Base-by-base conservation (phyloP, 768 basidiomycete species). In the Royoungia palumana region DNA sequence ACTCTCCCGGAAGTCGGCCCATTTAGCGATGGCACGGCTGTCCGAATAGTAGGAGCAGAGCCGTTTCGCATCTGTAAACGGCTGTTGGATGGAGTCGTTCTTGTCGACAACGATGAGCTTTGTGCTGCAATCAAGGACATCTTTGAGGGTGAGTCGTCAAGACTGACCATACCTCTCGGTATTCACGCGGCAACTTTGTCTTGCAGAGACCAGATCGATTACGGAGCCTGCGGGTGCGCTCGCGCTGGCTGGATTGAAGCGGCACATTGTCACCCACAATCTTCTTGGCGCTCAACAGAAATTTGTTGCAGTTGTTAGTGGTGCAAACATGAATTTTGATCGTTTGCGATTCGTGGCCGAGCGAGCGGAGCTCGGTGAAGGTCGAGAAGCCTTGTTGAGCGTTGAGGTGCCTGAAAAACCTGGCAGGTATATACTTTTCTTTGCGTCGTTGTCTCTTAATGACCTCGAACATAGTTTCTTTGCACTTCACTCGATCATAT, bases 301-400 rank as follows among this genome's bases (percentile, higher is more conserved):
- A 49, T 96, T 94, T 55, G 94, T 97, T 25, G 94, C 82, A 6
- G 83, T 97, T 44, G 73, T 98, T 54, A 94, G 91, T 60, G 96
- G 96, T 19, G 96, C 95, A 16, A 98, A 99, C 71, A 96, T 99
- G 91, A 98, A 99, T 72, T 99, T 99, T 69, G 90, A 93, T 62
- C 82, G 95, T 36, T 70, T 99, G 39, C 82, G 96, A 10, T 99
- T 98, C 64, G 94, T 99, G n/a, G 89, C 96, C 17, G 96, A 99
- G 66, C 93, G 96, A 48, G 96, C 96, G 4, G 94, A 97, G 67
- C 76, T 98, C 17, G 96, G 96, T 54, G 96, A 99, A 69, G 87
- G 95, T 11, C 79, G 88, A 44, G 96, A 99, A 70, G 96, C 89
- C 0, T 76, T 98, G 39, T 76, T 98, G 56, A 89, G 89, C 60